Percentiles rank a stretch among this genome's conserved stretches.
phyloP scores from a whole-genome alignment of 306 rosid genomes.

The Clitoria ternatea region DNA sequence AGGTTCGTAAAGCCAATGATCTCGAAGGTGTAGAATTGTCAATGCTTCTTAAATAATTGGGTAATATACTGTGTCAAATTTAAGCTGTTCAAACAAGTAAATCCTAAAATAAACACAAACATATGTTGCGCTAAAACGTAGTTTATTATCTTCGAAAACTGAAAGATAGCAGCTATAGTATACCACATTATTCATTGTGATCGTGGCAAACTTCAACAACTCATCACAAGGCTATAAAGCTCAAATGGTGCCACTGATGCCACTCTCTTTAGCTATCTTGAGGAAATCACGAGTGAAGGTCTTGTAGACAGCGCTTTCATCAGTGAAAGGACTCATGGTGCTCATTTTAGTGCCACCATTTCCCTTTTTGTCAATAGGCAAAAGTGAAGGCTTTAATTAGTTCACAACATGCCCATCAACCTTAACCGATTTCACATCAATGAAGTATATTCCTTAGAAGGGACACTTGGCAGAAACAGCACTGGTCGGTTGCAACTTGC shows the following conservation, averaged over 20 bases:
- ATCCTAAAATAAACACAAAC: too few species aligned
- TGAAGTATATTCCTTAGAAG: slow-evolving; percentile 8
- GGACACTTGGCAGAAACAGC: not conserved
- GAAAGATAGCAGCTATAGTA: not conserved
- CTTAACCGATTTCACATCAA: slow-evolving; percentile 19
- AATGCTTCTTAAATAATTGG: too few species aligned
- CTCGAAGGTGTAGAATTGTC: too few species aligned
- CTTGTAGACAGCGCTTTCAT: slow-evolving; percentile 12
- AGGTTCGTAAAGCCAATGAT: too few species aligned
- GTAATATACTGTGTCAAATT: too few species aligned
- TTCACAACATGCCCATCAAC: slow-evolving; percentile 22
- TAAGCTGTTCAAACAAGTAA: too few species aligned
- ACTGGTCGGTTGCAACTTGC: not conserved
- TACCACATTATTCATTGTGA: not conserved
- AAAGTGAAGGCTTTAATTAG: slow-evolving; percentile 17
- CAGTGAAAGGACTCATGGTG: slow-evolving; percentile 10
- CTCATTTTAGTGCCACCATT: slow-evolving; percentile 25
- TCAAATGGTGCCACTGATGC: slow-evolving; percentile 29
- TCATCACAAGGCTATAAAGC: not conserved
- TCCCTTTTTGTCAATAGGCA: slow-evolving; percentile 10
- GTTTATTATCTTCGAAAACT: not conserved
- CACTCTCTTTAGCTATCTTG: slow-evolving; percentile 25
- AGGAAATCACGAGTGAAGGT: slow-evolving; percentile 17
- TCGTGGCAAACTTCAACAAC: not conserved
- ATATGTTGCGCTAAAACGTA: too few species aligned